Conservation (phyloP, 1,284 basidiomycete genomes). For the Athelia psychrophila region DNA sequence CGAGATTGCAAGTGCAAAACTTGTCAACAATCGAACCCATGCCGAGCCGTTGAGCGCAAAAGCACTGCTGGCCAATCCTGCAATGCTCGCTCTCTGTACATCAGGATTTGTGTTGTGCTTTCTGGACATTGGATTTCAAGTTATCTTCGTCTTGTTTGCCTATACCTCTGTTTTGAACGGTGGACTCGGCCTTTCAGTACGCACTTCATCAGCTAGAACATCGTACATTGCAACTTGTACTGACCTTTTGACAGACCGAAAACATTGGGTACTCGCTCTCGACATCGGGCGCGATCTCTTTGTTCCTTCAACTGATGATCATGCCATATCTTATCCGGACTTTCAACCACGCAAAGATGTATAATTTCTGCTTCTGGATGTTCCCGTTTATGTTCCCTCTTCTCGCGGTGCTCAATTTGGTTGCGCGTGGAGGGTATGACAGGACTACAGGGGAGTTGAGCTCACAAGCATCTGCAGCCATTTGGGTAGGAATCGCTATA, state of each 20-base stretch:
- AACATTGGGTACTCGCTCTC: constrained; percentile 62
- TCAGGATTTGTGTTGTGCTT: constrained; percentile 58
- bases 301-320: constrained; percentile 40
- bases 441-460: constrained; percentile 19
- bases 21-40: constrained; percentile 11
- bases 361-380: constrained; percentile 42
- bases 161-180: constrained; percentile 58
- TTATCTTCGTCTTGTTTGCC: constrained; percentile 66
- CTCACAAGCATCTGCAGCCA: constrained; percentile 14
- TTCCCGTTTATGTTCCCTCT: constrained; percentile 44
- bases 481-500: constrained; percentile 43
- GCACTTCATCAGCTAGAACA: constrained; percentile 18
- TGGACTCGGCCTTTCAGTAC: constrained; percentile 55
- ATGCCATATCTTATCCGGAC: constrained; percentile 45
- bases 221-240: constrained; percentile 32
- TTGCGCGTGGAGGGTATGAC: constrained; percentile 31
- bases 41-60: constrained; percentile 26
- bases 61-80: constrained; percentile 43
- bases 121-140: constrained; percentile 58
- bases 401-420: constrained; percentile 43
- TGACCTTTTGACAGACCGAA: constrained; percentile 36
- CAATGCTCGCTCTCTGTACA: constrained; percentile 48
- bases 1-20: neutral
- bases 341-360: constrained; percentile 39
- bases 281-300: constrained; percentile 39